Percentiles rank a stretch among this genome's conserved stretches.
These are phyloP conservation scores for Coccomyxa subellipsoidea DNA, from an alignment of 163 green algal species.

Conservation along the genomic window DNA sequence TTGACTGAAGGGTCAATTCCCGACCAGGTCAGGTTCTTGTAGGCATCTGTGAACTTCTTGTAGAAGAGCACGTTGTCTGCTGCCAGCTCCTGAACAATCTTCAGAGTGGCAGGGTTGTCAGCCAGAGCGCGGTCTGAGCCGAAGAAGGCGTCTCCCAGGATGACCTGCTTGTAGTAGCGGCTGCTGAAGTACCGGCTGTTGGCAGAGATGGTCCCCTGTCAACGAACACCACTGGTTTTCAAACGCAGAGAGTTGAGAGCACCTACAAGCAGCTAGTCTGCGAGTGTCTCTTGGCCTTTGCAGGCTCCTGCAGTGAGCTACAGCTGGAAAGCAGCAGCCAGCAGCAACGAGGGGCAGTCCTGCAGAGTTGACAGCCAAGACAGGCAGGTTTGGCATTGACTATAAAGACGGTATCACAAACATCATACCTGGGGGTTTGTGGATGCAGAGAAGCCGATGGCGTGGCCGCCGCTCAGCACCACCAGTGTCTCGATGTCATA, in stretches of 20 bases:
- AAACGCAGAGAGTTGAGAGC: neutral
- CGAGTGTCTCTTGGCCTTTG: too few species aligned
- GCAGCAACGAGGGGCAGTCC: too few species aligned
- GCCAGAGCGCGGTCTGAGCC: neutral
- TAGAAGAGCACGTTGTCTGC: neutral
- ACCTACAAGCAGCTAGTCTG: too few species aligned
- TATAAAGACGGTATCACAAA: too few species aligned
- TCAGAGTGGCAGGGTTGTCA: neutral
- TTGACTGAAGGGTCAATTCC: neutral
- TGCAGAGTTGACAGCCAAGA: too few species aligned
- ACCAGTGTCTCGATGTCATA: neutral
- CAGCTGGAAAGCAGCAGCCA: too few species aligned
- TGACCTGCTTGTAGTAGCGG: constrained; percentile 4
- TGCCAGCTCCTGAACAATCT: neutral
- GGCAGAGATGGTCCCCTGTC: neutral
- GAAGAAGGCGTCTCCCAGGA: constrained; percentile 3
- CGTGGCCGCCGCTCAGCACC: neutral
- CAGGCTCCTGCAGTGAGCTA: too few species aligned
- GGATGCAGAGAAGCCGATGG: constrained; percentile 3
- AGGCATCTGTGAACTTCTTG: neutral
- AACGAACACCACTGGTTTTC: too few species aligned
- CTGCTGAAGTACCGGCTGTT: constrained; percentile 2
- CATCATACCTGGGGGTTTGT: constrained; percentile 2
- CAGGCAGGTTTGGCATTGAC: too few species aligned
- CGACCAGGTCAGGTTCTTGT: neutral